Percentiles rank a stretch among this genome's conserved stretches.
These are phyloP conservation scores for Eruca vesicaria DNA, from an alignment of 441 rosid species.

Conservation along the genomic window DNA sequence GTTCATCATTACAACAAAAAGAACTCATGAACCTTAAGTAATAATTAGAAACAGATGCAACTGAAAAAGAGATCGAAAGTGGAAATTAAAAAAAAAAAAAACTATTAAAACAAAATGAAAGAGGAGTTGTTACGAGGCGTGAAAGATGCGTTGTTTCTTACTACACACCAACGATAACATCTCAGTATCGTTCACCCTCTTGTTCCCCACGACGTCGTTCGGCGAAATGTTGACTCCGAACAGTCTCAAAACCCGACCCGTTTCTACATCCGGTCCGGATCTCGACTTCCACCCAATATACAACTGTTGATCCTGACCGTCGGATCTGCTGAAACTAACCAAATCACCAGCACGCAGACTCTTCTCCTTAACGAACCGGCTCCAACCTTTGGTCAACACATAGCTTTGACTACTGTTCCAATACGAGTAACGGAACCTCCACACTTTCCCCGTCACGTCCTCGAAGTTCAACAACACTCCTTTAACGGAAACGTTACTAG, in stretches of 20 bases:
- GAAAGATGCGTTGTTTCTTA: conserved; percentile 77
- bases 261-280: conserved; percentile 34
- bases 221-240: conserved; percentile 82
- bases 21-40: conserved; percentile 35
- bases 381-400: conserved; percentile 98
- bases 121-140: conserved; percentile 59
- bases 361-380: conserved; percentile 93
- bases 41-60: conserved; percentile 17
- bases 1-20: conserved; percentile 35
- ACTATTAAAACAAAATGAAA: neutral
- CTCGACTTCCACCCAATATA: conserved; percentile 66
- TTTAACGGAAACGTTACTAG: conserved; percentile 45
- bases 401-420: conserved; percentile 98
- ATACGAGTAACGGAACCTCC: conserved; percentile 94
- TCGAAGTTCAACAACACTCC: conserved; percentile 80
- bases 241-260: conserved; percentile 48
- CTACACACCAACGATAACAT: conserved; percentile 50
- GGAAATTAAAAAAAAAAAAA: neutral
- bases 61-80: neutral
- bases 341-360: conserved; percentile 77
- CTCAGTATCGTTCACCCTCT: conserved; percentile 61
- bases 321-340: conserved; percentile 76
- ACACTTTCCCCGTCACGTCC: conserved; percentile 77
- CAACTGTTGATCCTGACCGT: conserved; percentile 70
- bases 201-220: conserved; percentile 45